phyloP scores from a whole-genome alignment of 192 early-diverging fungal genomes.

The Podila epicladia region DNA sequence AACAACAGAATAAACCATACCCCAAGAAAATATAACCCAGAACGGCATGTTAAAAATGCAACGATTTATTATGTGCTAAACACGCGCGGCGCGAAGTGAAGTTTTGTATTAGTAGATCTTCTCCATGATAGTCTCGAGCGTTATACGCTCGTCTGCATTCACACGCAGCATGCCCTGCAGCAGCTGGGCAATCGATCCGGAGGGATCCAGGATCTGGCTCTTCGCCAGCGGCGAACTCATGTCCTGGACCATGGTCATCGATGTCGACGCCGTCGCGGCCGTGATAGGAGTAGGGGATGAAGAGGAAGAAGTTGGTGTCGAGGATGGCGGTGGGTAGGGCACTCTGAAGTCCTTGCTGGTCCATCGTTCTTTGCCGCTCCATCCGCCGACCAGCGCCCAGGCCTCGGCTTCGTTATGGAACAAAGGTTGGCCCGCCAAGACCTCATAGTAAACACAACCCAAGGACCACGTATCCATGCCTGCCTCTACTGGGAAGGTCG shows the following conservation, averaged over 20 bases:
- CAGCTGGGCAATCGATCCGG: conserved; percentile 26
- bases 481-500: conserved; percentile 39
- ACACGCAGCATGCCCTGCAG: conserved; percentile 31
- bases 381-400: conserved; percentile 38
- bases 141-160: conserved; percentile 26
- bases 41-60: too few species aligned
- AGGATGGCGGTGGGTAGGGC: conserved; percentile 21
- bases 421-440: conserved; percentile 26
- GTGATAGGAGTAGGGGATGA: neutral
- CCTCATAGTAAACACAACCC: conserved; percentile 48
- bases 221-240: conserved; percentile 4
- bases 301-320: neutral
- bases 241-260: conserved; percentile 2
- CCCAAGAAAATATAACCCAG: too few species aligned
- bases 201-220: conserved; percentile 30
- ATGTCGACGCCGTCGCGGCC: neutral
- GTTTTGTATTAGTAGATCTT: conserved; percentile 22
- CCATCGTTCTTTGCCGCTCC: conserved; percentile 14
- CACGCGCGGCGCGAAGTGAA: neutral
- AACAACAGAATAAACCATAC: too few species aligned
- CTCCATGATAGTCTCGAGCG: conserved; percentile 41
- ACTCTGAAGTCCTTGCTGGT: conserved; percentile 17
- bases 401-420: conserved; percentile 37
- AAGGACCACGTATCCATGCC: conserved; percentile 45
- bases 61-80: neutral